A percentile compares a stretch with the other conserved stretches of the same genome.
Evolutionary conservation across 2,329 filamentous ascomycete genomes (phyloP).

Genomic region (Xylariaceae sp.): DNA sequence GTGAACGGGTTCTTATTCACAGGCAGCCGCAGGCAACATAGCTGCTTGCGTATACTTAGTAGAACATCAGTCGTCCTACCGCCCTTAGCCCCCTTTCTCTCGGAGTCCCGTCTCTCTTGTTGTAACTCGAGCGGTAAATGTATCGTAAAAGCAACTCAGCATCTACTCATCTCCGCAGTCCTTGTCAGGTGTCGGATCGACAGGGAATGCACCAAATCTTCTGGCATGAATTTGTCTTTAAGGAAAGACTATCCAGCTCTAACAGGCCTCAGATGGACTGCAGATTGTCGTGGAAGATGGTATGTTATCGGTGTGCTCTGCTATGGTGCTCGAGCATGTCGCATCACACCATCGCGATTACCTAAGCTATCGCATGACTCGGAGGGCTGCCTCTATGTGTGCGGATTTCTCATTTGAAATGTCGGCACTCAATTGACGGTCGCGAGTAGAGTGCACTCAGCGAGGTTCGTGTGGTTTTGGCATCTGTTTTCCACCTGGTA

Average conservation of each 20-base stretch:
- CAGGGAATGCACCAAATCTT: neutral
- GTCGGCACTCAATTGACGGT: neutral
- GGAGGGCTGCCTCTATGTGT: neutral
- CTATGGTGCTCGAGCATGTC: neutral
- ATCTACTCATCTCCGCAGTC: constrained; percentile 4
- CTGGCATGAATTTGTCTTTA: neutral
- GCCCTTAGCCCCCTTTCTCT: neutral
- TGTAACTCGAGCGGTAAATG: constrained; percentile 1
- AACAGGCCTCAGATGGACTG: neutral
- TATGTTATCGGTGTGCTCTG: neutral
- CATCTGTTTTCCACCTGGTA: constrained; percentile 1
- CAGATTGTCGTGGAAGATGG: constrained; percentile 4
- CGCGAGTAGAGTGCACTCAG: neutral
- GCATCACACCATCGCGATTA: neutral
- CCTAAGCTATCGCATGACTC: constrained; percentile 5
- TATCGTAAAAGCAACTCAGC: constrained; percentile 2
- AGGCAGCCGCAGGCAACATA: neutral
- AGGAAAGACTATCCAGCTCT: neutral
- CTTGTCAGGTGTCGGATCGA: neutral
- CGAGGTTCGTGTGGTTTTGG: neutral
- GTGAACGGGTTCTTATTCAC: neutral
- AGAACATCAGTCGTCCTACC: neutral
- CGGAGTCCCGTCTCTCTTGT: neutral
- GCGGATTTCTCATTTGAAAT: neutral
- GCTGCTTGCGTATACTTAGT: constrained; percentile 3